Percentiles rank a stretch among this genome's conserved stretches.
phyloP scores from a whole-genome alignment of 805 yeast species.

The Tetrapisispora iriomotensis region DNA sequence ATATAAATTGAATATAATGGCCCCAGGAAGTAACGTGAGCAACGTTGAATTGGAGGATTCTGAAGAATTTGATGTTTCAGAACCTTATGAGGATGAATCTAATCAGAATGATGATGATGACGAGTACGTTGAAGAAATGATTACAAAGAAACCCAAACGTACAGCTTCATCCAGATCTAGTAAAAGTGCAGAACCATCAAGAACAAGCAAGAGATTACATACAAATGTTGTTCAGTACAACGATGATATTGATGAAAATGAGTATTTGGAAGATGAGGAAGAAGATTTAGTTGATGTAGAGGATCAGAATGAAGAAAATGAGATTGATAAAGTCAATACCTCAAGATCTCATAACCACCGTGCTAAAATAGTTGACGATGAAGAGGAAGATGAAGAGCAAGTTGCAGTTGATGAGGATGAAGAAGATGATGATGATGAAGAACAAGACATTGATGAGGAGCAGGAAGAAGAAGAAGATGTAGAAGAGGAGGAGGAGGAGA shows the following conservation, averaged over 20 bases:
- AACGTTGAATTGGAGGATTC: not conserved
- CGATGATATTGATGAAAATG: conserved; percentile 6
- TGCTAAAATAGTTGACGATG: conserved; percentile 6
- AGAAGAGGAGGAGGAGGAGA: conserved; percentile 13
- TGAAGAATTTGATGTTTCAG: conserved; percentile 4
- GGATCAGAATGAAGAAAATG: too few species aligned
- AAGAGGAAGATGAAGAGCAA: conserved; percentile 11
- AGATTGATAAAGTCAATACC: not conserved
- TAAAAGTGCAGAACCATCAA: not conserved
- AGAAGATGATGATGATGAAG: conserved; percentile 16
- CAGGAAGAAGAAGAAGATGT: conserved; percentile 8
- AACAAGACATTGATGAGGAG: conserved; percentile 14
- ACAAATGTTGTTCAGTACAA: not conserved
- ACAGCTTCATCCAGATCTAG: not conserved
- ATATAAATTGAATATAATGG: not conserved
- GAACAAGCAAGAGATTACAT: not conserved
- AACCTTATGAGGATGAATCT: conserved; percentile 5
- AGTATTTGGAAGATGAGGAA: conserved; percentile 9
- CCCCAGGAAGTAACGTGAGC: not conserved
- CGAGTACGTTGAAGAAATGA: conserved; percentile 3
- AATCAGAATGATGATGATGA: conserved; percentile 6
- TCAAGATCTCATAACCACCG: not conserved
- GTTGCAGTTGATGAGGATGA: conserved; percentile 19
- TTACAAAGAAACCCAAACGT: not conserved
- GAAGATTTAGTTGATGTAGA: conserved; percentile 19